Percentiles rank a stretch among this genome's conserved stretches.
These are phyloP conservation scores for Mrakia gelida DNA, from an alignment of 768 basidiomycete genomes.

Conservation along the genomic window DNA sequence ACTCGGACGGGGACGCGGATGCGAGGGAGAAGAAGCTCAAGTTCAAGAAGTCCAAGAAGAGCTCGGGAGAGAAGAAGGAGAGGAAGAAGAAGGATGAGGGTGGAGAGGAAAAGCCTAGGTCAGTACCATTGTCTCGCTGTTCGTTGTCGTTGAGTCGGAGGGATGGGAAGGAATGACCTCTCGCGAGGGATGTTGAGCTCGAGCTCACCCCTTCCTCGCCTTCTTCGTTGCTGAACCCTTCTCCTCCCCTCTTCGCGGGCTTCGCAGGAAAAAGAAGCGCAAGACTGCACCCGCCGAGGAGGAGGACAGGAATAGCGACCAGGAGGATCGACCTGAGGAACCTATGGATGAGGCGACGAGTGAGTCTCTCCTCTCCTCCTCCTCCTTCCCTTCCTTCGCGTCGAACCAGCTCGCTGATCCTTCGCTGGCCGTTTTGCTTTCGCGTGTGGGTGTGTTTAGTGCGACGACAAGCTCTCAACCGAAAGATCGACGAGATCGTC, in stretches of 20 bases:
- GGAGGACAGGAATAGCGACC: constrained; percentile 64
- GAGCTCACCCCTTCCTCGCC: neutral
- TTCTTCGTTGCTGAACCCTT: neutral
- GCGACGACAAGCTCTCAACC: constrained; percentile 69
- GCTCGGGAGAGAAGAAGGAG: constrained; percentile 37
- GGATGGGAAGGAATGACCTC: neutral
- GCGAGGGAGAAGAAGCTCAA: constrained; percentile 39
- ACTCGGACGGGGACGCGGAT: constrained; percentile 49
- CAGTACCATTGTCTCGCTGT: neutral
- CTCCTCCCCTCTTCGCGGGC: neutral
- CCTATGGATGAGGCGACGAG: constrained; percentile 67
- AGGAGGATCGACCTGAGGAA: constrained; percentile 53
- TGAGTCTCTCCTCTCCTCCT: constrained; percentile 40
- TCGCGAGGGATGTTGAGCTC: neutral
- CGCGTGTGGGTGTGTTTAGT: constrained; percentile 50
- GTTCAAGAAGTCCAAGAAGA: constrained; percentile 42
- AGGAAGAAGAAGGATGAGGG: constrained; percentile 46
- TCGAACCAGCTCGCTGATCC: neutral
- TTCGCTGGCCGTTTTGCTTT: neutral
- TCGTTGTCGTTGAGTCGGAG: too few species aligned
- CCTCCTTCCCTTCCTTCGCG: neutral
- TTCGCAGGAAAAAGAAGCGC: constrained; percentile 49
- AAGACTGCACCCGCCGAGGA: constrained; percentile 44
- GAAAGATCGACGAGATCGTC: constrained; percentile 79
- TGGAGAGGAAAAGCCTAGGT: constrained; percentile 9